Evolutionary conservation across 2,329 filamentous ascomycete genomes (phyloP).

Genomic region (Pseudogymnoascus sp.): DNA sequence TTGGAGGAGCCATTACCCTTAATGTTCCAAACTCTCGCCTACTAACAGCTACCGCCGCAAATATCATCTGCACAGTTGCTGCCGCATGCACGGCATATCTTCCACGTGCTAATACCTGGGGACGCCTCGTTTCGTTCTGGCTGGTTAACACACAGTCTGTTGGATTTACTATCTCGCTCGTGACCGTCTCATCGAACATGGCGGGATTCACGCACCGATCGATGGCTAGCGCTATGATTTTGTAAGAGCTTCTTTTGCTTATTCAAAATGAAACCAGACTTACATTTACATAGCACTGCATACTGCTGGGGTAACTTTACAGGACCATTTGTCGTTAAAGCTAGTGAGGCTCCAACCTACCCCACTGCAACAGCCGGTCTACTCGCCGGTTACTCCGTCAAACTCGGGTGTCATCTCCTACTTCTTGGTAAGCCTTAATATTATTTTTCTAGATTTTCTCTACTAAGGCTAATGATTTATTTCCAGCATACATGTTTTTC

Average conservation of each 20-base stretch:
- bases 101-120: conserved; percentile 30
- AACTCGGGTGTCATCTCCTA: conserved; percentile 30
- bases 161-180: conserved; percentile 31
- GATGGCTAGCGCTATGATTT: conserved; percentile 30
- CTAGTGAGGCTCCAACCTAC: conserved; percentile 29
- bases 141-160: conserved; percentile 32
- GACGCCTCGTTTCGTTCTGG: conserved; percentile 31
- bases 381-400: conserved; percentile 34
- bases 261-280: not conserved
- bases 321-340: conserved; percentile 32
- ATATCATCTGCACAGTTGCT: conserved; percentile 30
- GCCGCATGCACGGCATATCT: conserved; percentile 31
- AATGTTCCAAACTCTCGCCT: conserved; percentile 29
- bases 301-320: conserved; percentile 35
- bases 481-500: conserved; percentile 31
- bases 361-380: conserved; percentile 32
- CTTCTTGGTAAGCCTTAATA: conserved; percentile 26
- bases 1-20: conserved; percentile 31
- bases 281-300: conserved; percentile 22
- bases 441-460: not conserved
- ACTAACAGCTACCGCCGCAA: conserved; percentile 27
- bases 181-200: conserved; percentile 29
- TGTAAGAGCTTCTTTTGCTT: conserved; percentile 19
- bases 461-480: not conserved
- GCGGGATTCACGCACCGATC: conserved; percentile 9